Percentiles rank a stretch among this genome's conserved stretches.
Evolutionary conservation across 2,329 filamentous ascomycete species (phyloP).

Genomic region (Venturia asperata): DNA sequence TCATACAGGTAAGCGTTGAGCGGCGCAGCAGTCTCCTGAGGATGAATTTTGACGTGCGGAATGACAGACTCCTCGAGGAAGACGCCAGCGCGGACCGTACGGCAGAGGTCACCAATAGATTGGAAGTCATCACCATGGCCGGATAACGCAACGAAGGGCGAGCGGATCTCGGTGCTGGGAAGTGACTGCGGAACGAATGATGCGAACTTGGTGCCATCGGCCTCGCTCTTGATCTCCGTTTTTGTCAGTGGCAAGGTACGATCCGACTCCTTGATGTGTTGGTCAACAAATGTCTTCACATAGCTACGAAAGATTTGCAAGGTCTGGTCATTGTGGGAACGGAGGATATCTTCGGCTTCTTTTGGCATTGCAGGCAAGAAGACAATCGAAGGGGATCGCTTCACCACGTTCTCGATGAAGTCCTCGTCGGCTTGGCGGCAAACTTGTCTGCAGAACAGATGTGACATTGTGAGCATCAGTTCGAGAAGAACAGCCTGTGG

Average conservation of each 20-base stretch:
- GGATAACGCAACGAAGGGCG: slow-evolving; percentile 65
- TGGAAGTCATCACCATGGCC: slow-evolving; percentile 58
- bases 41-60: slow-evolving; percentile 58
- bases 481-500: slow-evolving; percentile 47
- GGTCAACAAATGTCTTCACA: slow-evolving; percentile 59
- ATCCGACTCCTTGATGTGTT: slow-evolving; percentile 53
- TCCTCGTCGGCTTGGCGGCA: slow-evolving; percentile 42
- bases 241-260: slow-evolving; percentile 52
- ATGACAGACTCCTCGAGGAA: slow-evolving; percentile 70
- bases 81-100: slow-evolving; percentile 57
- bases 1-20: slow-evolving; percentile 66
- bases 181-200: slow-evolving; percentile 20
- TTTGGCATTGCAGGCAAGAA: slow-evolving; percentile 58
- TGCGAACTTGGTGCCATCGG: slow-evolving; percentile 23
- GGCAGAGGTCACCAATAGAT: slow-evolving; percentile 60
- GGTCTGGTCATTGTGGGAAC: slow-evolving; percentile 57
- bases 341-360: slow-evolving; percentile 50
- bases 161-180: slow-evolving; percentile 44
- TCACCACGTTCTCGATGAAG: slow-evolving; percentile 43
- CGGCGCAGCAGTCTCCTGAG: slow-evolving; percentile 46
- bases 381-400: slow-evolving; percentile 55
- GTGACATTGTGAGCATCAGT: slow-evolving; percentile 61
- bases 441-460: slow-evolving; percentile 60
- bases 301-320: slow-evolving; percentile 61
- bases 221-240: slow-evolving; percentile 37